A percentile compares a stretch with the other conserved stretches of the same genome.
These are phyloP conservation scores for Ogataea siamensis DNA, from an alignment of 805 yeast species.

Conservation along the genomic window DNA sequence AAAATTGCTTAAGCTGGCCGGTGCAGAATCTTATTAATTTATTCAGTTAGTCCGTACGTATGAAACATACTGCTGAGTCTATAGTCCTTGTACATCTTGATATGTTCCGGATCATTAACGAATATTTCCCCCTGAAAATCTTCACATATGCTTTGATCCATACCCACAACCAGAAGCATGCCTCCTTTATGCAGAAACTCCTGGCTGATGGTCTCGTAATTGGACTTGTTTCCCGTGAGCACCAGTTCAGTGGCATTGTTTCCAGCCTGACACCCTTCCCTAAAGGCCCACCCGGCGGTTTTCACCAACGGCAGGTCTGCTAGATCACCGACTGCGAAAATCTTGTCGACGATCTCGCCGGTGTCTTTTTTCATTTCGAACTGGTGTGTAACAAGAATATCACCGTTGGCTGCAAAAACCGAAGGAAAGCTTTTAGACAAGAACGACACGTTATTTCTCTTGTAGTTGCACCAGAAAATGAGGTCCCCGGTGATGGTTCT, in stretches of 20 bases:
- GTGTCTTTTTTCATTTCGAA: slow-evolving; percentile 7
- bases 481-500: slow-evolving; percentile 10
- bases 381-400: slow-evolving; percentile 11
- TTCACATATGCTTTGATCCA: slow-evolving; percentile 12
- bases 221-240: slow-evolving; percentile 1
- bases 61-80: slow-evolving; percentile 11
- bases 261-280: slow-evolving; percentile 14
- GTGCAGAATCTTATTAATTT: background rate
- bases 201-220: slow-evolving; percentile 1
- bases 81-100: slow-evolving; percentile 18
- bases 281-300: slow-evolving; percentile 21
- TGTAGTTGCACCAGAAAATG: slow-evolving; percentile 17
- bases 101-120: slow-evolving; percentile 13
- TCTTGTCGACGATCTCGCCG: slow-evolving; percentile 8
- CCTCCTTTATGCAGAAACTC: slow-evolving; percentile 5
- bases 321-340: slow-evolving; percentile 21
- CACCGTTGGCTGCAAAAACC: slow-evolving; percentile 11
- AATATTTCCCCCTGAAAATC: slow-evolving; percentile 9
- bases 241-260: slow-evolving; percentile 9
- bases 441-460: slow-evolving; percentile 13
- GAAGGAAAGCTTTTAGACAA: slow-evolving; percentile 10
- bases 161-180: slow-evolving; percentile 17
- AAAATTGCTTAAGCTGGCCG: no score
- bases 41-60: slow-evolving; percentile 4
- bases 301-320: slow-evolving; percentile 15